Percentiles rank a stretch among this genome's conserved stretches.
phyloP scores from a whole-genome alignment of 1,139 yeast species.

The Debaryomycetaceae sp. region DNA sequence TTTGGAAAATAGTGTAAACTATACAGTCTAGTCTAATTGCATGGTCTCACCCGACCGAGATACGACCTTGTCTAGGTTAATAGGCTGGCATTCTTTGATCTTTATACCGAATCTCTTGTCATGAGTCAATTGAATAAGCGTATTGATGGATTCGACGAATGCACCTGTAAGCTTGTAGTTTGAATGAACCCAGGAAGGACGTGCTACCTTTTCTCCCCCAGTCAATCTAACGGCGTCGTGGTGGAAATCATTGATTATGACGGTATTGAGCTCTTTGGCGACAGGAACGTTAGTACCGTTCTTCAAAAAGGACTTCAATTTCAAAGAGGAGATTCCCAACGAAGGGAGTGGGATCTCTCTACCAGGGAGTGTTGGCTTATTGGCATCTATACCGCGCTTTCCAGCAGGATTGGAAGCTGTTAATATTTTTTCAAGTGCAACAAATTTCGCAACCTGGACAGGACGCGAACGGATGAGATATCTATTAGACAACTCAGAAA shows the following conservation, averaged over 20 bases:
- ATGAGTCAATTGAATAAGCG: constrained; percentile 55
- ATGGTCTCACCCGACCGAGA: constrained; percentile 24
- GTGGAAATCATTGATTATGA: constrained; percentile 31
- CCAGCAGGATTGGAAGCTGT: constrained; percentile 64
- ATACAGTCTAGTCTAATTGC: constrained; percentile 31
- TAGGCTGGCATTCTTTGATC: constrained; percentile 59
- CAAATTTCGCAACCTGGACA: constrained; percentile 64
- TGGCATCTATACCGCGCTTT: constrained; percentile 59
- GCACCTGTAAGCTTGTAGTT: constrained; percentile 50
- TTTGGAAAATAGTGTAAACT: constrained; percentile 6
- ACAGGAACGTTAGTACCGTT: constrained; percentile 38
- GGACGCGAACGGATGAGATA: constrained; percentile 77
- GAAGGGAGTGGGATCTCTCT: constrained; percentile 71
- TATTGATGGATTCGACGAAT: constrained; percentile 47
- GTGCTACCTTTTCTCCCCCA: constrained; percentile 66
- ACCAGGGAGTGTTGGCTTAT: constrained; percentile 67
- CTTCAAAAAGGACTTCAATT: constrained; percentile 61
- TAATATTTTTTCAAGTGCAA: constrained; percentile 64
- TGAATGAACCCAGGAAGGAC: constrained; percentile 88
- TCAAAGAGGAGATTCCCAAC: constrained; percentile 63
- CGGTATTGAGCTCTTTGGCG: constrained; percentile 78
- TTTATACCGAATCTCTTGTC: constrained; percentile 67
- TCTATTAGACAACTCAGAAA: constrained; percentile 77
- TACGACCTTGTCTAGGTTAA: constrained; percentile 27
- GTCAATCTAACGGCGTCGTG: constrained; percentile 69